Conservation (phyloP, 495 filamentous ascomycete species). For the Cercophora scortea region DNA sequence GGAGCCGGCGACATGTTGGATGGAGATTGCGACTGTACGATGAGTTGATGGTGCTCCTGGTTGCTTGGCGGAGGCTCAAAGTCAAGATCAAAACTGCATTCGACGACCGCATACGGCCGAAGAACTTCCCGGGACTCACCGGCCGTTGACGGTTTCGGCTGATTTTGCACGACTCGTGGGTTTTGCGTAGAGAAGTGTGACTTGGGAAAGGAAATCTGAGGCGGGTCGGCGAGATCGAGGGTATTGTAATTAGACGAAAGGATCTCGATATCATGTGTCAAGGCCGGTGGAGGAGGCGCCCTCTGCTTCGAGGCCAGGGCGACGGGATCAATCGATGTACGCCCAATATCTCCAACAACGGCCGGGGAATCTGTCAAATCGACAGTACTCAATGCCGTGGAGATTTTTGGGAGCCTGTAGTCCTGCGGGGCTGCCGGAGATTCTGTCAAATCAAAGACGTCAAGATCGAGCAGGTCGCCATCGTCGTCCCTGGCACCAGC, state of each 20-base stretch:
- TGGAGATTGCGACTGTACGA: conserved; percentile 11
- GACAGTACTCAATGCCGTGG: too few species aligned
- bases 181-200: conserved; percentile 6
- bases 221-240: neutral
- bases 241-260: conserved; percentile 8
- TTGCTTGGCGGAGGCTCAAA: conserved; percentile 26
- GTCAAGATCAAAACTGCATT: neutral
- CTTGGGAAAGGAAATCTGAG: neutral
- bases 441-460: conserved; percentile 49
- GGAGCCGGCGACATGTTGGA: conserved; percentile 2
- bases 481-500: conserved; percentile 57
- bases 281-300: neutral
- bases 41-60: conserved; percentile 20
- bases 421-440: conserved; percentile 22
- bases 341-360: too few species aligned
- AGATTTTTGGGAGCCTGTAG: neutral
- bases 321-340: too few species aligned
- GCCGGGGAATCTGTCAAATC: too few species aligned
- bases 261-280: conserved; percentile 4
- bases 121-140: neutral
- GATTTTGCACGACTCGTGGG: neutral
- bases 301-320: neutral
- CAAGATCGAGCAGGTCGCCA: conserved; percentile 51
- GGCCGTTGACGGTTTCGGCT: neutral
- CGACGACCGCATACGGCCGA: neutral